Base-by-base conservation (phyloP, 176 grass and related monocot genomes). In the Oropetium thomaeum region DNA sequence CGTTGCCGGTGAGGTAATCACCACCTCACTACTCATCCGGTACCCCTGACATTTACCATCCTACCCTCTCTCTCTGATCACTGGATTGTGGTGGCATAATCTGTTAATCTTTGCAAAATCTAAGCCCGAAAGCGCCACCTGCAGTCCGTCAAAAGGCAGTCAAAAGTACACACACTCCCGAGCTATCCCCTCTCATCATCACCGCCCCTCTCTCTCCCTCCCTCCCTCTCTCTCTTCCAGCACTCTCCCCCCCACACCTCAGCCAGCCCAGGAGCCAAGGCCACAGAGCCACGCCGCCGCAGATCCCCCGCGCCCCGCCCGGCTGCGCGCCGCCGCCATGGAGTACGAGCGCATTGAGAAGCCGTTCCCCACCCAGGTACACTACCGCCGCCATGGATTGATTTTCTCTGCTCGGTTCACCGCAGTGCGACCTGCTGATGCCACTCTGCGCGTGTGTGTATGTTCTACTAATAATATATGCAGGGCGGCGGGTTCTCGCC, bases 291-390 rank as follows among this genome's bases (percentile, higher is more conserved):
- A 13, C 73, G 28, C 64, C 41, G 70, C 10, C 63, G 55, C 65
- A 64, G 82, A 88, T 75, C 81, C 22, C 74, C 26, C 1, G 4
- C 73, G n/a, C n/a, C n/a, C n/a, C n/a, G n/a, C 10, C 66, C 37
- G 28, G 34, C 17, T 7, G 45, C 58, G 43, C 67, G 59, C 59
- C 75, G 62, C 20, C 47, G 69, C 81, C 81, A 93, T 97, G 93
- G 93, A 97, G 22, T 97, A 97, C 73, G 93, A 97, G 86, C 90
- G 93, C 73, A 93, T 97, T 81, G 82, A 93, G 87, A 93, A 97
- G 72, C 93, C 90, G 17, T 86, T 88, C 67, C 58, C 90, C 71
- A 62, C 79, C 15, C 91, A 92, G 91, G 91, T 78, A 73, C 16
- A 1, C 20, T 7, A 14, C 15, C 10, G 41, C 79, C 13, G 2